Base-by-base conservation (phyloP, 2,329 filamentous ascomycete genomes). In the Basipetospora sp. region DNA sequence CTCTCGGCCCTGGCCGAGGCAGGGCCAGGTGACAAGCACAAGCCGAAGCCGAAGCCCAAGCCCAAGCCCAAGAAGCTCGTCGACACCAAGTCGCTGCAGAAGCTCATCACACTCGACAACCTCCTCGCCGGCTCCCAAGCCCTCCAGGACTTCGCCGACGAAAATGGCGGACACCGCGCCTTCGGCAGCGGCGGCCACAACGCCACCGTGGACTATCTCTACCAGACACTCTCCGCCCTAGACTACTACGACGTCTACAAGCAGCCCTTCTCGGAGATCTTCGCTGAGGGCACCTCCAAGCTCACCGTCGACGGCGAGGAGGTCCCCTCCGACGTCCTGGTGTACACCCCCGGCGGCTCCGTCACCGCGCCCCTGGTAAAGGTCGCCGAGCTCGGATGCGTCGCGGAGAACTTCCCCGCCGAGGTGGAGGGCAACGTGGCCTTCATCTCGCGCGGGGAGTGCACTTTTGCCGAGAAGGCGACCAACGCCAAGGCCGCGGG, bases 401-500 rank as follows among this genome's bases (percentile, higher is more conserved):
- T 51, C 4, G 55, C 56, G 9, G 51, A 55, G 10, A 71, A 77
- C 49, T 79, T 61, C 51, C 67, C 74, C 1, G 54, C 60, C 2
- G 58, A 58, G 13, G 56, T 73, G 11, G 47, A 59, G 3, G 73
- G 69, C 27, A 69, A 63, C 15, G 66, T 80, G 32, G 76, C 72
- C 4, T 58, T 80, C 16, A 63, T 80, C 38, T 62, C 61, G 5
- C 67, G 76, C 46, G 76, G 77, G 39, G 55, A 47, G 2, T 81
- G 77, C 50, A 46, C 63, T 13, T 80, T 80, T 40, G 65, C 60
- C 6, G 47, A 62, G 16, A 80, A 81, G 59, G 63, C 71, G 5
- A 53, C 61, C 27, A 55, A 65, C 14, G 76, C 74, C 17, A 68
- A 66, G 41, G 48, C 53, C 1, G 72, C 74, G 2, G 71, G 74